Conservation (phyloP, 164 flowering plant species). For the Piper betle region DNA sequence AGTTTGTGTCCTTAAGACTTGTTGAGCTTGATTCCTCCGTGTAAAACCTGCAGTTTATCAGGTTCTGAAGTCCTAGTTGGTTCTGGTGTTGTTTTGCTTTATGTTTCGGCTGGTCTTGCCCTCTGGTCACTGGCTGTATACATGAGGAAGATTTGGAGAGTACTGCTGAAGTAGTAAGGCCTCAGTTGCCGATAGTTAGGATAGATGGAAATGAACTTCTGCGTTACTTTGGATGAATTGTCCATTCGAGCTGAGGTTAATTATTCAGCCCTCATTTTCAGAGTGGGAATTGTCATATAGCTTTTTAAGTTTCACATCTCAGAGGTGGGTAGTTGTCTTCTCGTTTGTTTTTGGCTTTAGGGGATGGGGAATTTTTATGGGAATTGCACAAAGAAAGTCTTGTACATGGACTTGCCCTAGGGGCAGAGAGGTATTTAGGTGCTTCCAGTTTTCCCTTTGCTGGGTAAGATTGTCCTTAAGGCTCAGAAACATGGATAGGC, state of each 20-base stretch:
- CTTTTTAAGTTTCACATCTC: neutral
- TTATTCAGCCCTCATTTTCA: neutral
- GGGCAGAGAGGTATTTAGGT: no score
- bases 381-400: neutral
- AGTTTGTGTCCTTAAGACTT: neutral
- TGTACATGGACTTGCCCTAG: neutral
- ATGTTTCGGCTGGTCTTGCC: constrained; percentile 81
- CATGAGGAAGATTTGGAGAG: constrained; percentile 77
- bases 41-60: constrained; percentile 38
- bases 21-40: neutral
- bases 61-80: constrained; percentile 39
- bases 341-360: neutral
- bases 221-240: neutral
- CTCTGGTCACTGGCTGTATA: constrained; percentile 82
- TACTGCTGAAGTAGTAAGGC: constrained; percentile 42
- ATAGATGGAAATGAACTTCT: neutral
- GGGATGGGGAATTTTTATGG: no score
- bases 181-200: neutral
- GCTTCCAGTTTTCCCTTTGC: no score
- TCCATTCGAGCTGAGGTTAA: neutral
- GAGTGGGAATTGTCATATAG: neutral
- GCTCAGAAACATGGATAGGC: no score
- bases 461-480: no score
- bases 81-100: constrained; percentile 64
- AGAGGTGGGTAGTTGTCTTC: neutral